Base-by-base conservation (phyloP, 371 early-diverging fungal species). In the Nematocida parisii region DNA sequence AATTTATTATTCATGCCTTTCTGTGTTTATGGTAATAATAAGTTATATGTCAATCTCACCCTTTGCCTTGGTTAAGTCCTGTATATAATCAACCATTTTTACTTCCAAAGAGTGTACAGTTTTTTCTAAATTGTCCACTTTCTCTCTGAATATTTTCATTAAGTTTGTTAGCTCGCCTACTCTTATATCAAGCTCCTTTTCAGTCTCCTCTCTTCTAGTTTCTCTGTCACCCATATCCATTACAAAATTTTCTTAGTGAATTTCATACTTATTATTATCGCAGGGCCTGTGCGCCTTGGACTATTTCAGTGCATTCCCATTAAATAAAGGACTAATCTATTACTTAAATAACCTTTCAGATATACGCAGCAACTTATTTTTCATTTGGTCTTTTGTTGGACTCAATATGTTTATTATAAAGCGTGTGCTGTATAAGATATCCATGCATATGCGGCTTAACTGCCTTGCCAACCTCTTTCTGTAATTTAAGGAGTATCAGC, bases 401-500 rank as follows among this genome's bases (percentile, higher is more conserved):
- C 18, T 50, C 52, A 13, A 18, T 44, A 22, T 64, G 64, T 42
- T 64, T 64, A 44, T 64, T 45, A 42, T 64, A 64, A 15, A 64
- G 64, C 13, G 64, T 22, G 5, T 64, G 64, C 18, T 70, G 80
- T 15, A 77, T 60, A 24, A 77, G 57, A 44, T 77, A 77, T 13
- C 80, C 80, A 45, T 77, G 80, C 40, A 77, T 55, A 52, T 77
- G 80, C 22, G 80, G 80, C 45, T 77, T 77, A 18, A 77, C 44
- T 20, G 11, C 4, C 39, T 71, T 68, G 7, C 80, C 80, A 15
- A 77, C 46, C 45, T 77, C 71, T 22, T 44, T 60, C n/a, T 52
- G 27, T 9, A 77, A 68, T 7, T 60, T 70, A 5, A 60, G 57
- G 22, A 5, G 27, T 18, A 18, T 24, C 6, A 77, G 46, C 40